Percentiles rank a stretch among this genome's conserved stretches.
Evolutionary conservation across 805 yeast genomes (phyloP).

Genomic region (Candida xyloterini): DNA sequence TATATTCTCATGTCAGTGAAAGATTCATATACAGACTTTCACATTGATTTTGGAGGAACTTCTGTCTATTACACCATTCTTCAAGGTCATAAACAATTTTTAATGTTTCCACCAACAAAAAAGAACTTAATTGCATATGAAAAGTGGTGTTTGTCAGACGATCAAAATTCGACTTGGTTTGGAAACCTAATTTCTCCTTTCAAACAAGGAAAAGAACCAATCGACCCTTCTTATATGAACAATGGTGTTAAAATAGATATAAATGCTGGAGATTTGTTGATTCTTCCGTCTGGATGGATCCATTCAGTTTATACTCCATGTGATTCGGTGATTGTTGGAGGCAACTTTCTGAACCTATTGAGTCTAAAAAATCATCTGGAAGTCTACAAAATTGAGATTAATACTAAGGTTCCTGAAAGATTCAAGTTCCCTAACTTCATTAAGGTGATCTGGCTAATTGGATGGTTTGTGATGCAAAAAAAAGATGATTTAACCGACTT

Average conservation of each 20-base stretch:
- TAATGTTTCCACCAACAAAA: slow-evolving; percentile 75
- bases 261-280: slow-evolving; percentile 65
- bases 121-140: slow-evolving; percentile 59
- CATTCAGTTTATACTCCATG: slow-evolving; percentile 83
- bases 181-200: slow-evolving; percentile 43
- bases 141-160: slow-evolving; percentile 66
- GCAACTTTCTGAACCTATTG: slow-evolving; percentile 71
- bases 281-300: slow-evolving; percentile 92
- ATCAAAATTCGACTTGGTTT: slow-evolving; percentile 64
- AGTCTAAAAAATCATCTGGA: slow-evolving; percentile 62
- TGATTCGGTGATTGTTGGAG: slow-evolving; percentile 83
- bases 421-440: slow-evolving; percentile 79
- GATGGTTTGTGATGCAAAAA: slow-evolving; percentile 36
- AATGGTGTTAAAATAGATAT: slow-evolving; percentile 34
- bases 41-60: slow-evolving; percentile 89
- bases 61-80: slow-evolving; percentile 85
- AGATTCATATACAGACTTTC: slow-evolving; percentile 84
- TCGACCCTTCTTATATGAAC: slow-evolving; percentile 32
- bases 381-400: slow-evolving; percentile 59
- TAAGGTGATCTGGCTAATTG: slow-evolving; percentile 66
- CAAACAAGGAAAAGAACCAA: slow-evolving; percentile 1
- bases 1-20: slow-evolving; percentile 84
- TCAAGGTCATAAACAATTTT: slow-evolving; percentile 69
- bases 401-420: slow-evolving; percentile 69
- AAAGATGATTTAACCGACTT: slow-evolving; percentile 2